Percentiles rank a stretch among this genome's conserved stretches.
phyloP scores from a whole-genome alignment of 2,329 filamentous ascomycete species.

The Cordyceps fumosorosea region DNA sequence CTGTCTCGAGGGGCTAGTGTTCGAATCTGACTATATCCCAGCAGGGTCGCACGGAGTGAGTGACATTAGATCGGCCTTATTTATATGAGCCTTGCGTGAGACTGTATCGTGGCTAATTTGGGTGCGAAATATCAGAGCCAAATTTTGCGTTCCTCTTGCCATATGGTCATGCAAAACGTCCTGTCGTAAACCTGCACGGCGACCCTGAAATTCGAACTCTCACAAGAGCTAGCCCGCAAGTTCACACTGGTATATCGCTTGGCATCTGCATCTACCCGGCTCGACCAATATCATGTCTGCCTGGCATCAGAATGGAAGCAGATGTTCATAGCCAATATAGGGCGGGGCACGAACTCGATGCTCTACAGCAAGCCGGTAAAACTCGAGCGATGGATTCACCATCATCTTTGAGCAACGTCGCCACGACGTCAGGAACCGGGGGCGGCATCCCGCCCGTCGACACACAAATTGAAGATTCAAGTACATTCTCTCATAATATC shows the following conservation, averaged over 20 bases:
- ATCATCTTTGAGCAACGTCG: not conserved
- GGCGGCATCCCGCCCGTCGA: not conserved
- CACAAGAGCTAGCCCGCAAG: not conserved
- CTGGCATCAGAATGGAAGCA: constrained; percentile 8
- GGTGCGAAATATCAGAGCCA: not conserved
- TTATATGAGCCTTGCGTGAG: constrained; percentile 9
- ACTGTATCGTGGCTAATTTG: constrained; percentile 1
- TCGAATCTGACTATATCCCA: not conserved
- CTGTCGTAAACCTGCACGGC: not conserved
- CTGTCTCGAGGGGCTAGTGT: not conserved
- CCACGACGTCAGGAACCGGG: not conserved
- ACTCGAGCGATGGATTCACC: constrained; percentile 3
- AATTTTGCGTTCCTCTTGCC: not conserved
- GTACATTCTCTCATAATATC: not conserved
- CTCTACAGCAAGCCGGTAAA: not conserved
- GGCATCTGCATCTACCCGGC: constrained; percentile 2
- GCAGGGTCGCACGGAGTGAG: constrained; percentile 10
- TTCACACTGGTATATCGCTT: not conserved
- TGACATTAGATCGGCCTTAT: constrained; percentile 7
- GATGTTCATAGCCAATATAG: constrained; percentile 7
- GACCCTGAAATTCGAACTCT: constrained; percentile 8
- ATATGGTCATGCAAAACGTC: not conserved
- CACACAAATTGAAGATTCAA: not conserved
- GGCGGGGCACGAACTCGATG: not conserved
- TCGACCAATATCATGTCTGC: constrained; percentile 3